These are phyloP conservation scores for Spinacia oleracea DNA, from an alignment of 179 eudicot genomes.

Conservation along the genomic window DNA sequence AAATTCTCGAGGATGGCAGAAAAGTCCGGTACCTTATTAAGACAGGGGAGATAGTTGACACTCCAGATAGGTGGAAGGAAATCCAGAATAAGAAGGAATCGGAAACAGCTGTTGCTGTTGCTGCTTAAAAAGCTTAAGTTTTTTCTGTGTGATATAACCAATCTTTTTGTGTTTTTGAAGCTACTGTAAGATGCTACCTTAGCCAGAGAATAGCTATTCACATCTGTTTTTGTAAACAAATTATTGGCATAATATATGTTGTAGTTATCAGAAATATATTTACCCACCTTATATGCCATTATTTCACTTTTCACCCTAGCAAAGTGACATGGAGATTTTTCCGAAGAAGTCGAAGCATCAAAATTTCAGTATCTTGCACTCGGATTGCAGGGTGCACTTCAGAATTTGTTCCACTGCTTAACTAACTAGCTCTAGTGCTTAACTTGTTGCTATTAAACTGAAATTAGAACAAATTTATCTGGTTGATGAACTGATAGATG, in stretches of 20 bases:
- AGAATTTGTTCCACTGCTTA: too few species aligned
- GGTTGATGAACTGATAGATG: too few species aligned
- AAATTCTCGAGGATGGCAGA: conserved; percentile 73
- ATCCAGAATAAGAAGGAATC: conserved; percentile 62
- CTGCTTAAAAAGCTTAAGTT: conserved; percentile 35
- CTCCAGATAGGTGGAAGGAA: conserved; percentile 82
- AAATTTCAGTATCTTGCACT: neutral
- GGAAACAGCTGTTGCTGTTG: conserved; percentile 44
- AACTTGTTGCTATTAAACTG: too few species aligned
- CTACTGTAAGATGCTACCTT: conserved; percentile 19
- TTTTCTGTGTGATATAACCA: conserved; percentile 23
- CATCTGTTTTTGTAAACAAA: neutral
- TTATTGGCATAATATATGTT: neutral
- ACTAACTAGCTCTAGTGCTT: too few species aligned
- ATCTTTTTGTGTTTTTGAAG: conserved; percentile 3
- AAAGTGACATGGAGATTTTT: too few species aligned
- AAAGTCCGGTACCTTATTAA: conserved; percentile 91
- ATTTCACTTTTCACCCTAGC: neutral
- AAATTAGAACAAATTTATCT: too few species aligned
- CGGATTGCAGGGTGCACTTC: neutral
- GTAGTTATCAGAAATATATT: neutral
- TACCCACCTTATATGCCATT: neutral
- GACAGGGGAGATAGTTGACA: conserved; percentile 94
- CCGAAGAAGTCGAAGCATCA: neutral
- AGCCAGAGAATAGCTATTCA: conserved; percentile 28